Evolutionary conservation across 352 stramenopile species (phyloP), one percentile per base, ranked within the genome.

Genomic region (Pythium angustatum): DNA sequence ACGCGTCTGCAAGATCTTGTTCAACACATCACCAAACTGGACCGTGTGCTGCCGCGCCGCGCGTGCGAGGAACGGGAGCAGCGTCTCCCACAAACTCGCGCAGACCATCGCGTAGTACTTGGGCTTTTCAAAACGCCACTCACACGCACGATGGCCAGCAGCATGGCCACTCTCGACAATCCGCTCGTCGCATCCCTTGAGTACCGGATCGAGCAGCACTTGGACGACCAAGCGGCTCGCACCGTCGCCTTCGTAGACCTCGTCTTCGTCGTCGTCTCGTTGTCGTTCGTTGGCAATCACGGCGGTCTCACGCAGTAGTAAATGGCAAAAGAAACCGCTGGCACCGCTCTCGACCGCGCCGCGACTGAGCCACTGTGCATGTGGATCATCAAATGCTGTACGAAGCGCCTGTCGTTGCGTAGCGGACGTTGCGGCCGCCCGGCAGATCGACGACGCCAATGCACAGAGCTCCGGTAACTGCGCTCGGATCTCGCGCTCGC

Each of bases 41-140:
- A 49, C 11, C 2, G 79, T 68, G 28, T 76, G 76, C 21, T 72
- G 63, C 17, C 73, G 65, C 26, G 68, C 79, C 34, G 83, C 70
- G 14, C 73, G 63, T 14, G 71, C 71, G 8, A 82, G 47, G 28
- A 88, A 83, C n/a, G 81, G 83, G 55, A 83, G 63, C 62, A 91
- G 45, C 12, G 76, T 52, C 26, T 83, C 76, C 83, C 83, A 91
- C 2, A 83, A 61, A 2, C 66, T 62, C 1, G 82, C 80, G 67
- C 83, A 91, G 26, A 66, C 66, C 83, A 91, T 91, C 7, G 77
- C 60, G 53, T 87, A 77, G 45, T 83, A 89, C 51, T 73, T 66
- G 0, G 83, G 83, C 50, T 87, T 88, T 27, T 68, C 51, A 34
- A 76, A 62, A 8, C 64, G 60, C 83, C 83, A 91, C 53, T 69